Conservation (phyloP, 495 filamentous ascomycete genomes). For the Endocarpon pusillum region DNA sequence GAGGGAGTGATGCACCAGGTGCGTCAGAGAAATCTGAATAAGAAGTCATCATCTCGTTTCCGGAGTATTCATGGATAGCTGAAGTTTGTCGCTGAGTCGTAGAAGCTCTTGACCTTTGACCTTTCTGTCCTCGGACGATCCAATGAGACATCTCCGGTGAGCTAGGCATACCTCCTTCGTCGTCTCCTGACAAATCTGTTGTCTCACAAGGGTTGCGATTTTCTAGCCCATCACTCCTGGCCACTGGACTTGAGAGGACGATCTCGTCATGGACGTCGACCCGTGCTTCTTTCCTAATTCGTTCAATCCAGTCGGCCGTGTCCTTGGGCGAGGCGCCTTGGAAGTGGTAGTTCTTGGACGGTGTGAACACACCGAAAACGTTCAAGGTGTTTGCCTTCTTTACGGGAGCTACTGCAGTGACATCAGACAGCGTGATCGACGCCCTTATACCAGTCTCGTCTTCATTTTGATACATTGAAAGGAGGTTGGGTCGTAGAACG, state of each 20-base stretch:
- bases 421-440: conserved; percentile 72
- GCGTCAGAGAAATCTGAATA: conserved; percentile 83
- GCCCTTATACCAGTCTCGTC: conserved; percentile 77
- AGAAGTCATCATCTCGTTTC: conserved; percentile 60
- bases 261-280: conserved; percentile 78
- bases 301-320: conserved; percentile 70
- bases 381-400: conserved; percentile 66
- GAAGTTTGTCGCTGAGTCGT: conserved; percentile 19
- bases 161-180: conserved; percentile 20
- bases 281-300: conserved; percentile 61
- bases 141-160: conserved; percentile 25
- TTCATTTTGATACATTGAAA: conserved; percentile 88
- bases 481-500: conserved; percentile 79
- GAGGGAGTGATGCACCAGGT: conserved; percentile 10
- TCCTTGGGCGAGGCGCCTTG: conserved; percentile 56
- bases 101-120: conserved; percentile 5
- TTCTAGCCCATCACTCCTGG: conserved; percentile 12
- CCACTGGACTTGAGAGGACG: conserved; percentile 43
- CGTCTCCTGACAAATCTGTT: conserved; percentile 27
- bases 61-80: conserved; percentile 63
- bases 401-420: conserved; percentile 77
- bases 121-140: background rate
- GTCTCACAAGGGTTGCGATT: conserved; percentile 15
- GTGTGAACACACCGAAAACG: conserved; percentile 86
- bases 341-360: conserved; percentile 80